These are phyloP conservation scores for Kluyveromyces wickerhamii DNA, from an alignment of 805 yeast genomes.

Conservation along the genomic window DNA sequence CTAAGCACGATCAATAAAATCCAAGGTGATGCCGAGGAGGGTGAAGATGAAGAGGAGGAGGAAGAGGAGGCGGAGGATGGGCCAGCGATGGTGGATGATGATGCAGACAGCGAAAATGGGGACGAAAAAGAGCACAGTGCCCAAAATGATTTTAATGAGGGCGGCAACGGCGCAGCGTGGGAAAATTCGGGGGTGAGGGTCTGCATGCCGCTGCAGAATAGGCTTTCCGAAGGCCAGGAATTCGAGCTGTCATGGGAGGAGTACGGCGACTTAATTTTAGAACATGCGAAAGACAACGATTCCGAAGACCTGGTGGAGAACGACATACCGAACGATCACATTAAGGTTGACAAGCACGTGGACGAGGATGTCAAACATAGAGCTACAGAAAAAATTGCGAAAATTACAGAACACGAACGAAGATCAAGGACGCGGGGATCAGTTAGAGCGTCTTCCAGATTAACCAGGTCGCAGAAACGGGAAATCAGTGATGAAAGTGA, in stretches of 20 bases:
- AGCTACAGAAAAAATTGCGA: conserved; percentile 8
- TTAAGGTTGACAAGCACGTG: conserved; percentile 5
- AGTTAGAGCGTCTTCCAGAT: conserved; percentile 4
- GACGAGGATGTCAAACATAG: conserved; percentile 2
- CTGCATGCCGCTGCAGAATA: conserved; percentile 7
- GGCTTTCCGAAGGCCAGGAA: conserved; percentile 14
- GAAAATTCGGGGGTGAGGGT: no score
- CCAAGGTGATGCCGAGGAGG: conserved; percentile 2
- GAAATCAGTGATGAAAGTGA: neutral
- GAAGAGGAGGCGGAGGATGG: conserved; percentile 9
- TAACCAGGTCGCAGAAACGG: conserved; percentile 10
- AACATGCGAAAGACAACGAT: conserved; percentile 27
- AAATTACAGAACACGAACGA: conserved; percentile 3
- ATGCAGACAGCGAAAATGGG: conserved; percentile 1
- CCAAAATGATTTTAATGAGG: neutral
- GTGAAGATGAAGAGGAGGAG: conserved; percentile 11
- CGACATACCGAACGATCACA: no score
- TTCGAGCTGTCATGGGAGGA: conserved; percentile 39
- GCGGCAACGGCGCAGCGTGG: conserved; percentile 1
- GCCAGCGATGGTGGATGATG: no score
- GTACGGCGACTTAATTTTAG: conserved; percentile 36
- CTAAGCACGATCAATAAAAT: no score
- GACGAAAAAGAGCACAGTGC: conserved; percentile 6
- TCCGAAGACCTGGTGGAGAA: conserved; percentile 4
- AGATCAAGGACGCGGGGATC: conserved; percentile 6